Percentiles rank a stretch among this genome's conserved stretches.
These are phyloP conservation scores for Tarenaya hassleriana DNA, from an alignment of 345 rosid species.

Conservation along the genomic window DNA sequence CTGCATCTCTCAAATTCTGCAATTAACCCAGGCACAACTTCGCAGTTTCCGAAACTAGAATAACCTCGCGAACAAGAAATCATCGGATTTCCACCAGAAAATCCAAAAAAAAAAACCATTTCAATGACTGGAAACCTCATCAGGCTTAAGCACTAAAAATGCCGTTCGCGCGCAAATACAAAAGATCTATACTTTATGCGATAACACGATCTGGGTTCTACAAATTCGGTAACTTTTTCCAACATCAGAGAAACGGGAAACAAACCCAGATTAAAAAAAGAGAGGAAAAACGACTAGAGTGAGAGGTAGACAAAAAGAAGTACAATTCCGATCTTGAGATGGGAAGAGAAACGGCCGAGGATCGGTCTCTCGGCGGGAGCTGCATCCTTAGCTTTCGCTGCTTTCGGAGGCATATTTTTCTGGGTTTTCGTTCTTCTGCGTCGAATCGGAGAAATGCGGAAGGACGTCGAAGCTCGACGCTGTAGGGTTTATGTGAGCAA, in stretches of 20 bases:
- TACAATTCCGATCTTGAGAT: constrained; percentile 98
- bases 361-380: constrained; percentile 90
- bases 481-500: constrained; percentile 36
- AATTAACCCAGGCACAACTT: neutral
- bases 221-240: neutral
- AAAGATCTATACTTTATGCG: neutral
- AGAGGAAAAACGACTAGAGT: neutral
- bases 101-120: constrained; percentile 3
- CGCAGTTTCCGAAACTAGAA: constrained; percentile 5
- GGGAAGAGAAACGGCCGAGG: constrained; percentile 97
- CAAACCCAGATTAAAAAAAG: too few relatives aligned
- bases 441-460: constrained; percentile 12
- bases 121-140: constrained; percentile 1
- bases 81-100: constrained; percentile 11
- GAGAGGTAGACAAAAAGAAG: neutral
- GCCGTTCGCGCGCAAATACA: neutral
- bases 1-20: neutral
- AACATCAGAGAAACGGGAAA: neutral
- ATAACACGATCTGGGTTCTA: constrained; percentile 6
- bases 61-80: neutral
- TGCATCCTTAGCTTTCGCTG: constrained; percentile 80
- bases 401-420: constrained; percentile 76
- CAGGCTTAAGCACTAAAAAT: neutral
- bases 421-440: neutral
- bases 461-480: neutral